phyloP scores from a whole-genome alignment of 2,329 filamentous ascomycete species.

The Lecanicillium sp. region DNA sequence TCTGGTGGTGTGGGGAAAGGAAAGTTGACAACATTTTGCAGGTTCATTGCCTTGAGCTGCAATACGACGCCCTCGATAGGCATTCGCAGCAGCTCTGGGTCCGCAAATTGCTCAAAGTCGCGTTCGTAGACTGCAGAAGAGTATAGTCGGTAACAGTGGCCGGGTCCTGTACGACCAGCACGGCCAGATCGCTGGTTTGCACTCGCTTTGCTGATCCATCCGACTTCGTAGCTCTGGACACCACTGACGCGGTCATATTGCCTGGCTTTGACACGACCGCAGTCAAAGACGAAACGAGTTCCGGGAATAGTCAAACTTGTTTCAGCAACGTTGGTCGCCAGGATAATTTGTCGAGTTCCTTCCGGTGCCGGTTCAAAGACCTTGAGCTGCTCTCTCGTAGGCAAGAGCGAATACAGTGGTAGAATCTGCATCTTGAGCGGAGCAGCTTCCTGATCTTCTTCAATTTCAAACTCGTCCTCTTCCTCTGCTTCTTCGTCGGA shows the following conservation, averaged over 20 bases:
- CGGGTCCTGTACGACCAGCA: conserved; percentile 89
- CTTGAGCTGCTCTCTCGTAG: conserved; percentile 81
- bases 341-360: conserved; percentile 73
- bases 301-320: conserved; percentile 95
- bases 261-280: conserved; percentile 85
- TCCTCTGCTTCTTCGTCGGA: conserved; percentile 48
- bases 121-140: conserved; percentile 90
- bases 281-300: conserved; percentile 92
- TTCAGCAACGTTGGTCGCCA: conserved; percentile 95
- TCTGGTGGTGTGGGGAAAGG: conserved; percentile 91
- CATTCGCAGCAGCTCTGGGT: conserved; percentile 83
- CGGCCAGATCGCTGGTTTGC: conserved; percentile 87
- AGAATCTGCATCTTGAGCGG: conserved; percentile 75
- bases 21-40: conserved; percentile 86
- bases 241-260: conserved; percentile 82
- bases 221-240: conserved; percentile 90
- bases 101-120: conserved; percentile 77
- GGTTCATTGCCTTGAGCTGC: conserved; percentile 89
- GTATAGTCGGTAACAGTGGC: conserved; percentile 92
- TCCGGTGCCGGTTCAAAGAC: conserved; percentile 84
- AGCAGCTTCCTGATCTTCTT: conserved; percentile 52
- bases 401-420: conserved; percentile 88
- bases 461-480: conserved; percentile 63
- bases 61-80: conserved; percentile 89
- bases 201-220: conserved; percentile 96